Evolutionary conservation across 129 eudicot species (phyloP).

Genomic region (Saussurea involucrata): DNA sequence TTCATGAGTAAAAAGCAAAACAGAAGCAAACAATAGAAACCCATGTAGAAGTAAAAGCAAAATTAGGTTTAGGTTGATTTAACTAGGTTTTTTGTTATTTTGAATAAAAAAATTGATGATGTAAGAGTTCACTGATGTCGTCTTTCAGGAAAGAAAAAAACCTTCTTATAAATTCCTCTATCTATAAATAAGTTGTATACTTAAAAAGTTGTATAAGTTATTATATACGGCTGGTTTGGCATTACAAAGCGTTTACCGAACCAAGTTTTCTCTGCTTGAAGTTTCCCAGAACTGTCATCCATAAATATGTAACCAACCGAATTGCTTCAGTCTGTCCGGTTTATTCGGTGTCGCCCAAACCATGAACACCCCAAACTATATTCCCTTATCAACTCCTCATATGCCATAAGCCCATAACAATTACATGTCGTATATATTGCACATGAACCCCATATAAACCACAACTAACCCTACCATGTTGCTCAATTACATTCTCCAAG

Average conservation of each 20-base stretch:
- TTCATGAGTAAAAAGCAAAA: neutral
- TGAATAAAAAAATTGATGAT: neutral
- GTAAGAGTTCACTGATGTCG: neutral
- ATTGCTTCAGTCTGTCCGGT: neutral
- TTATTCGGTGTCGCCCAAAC: neutral
- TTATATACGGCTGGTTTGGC: neutral
- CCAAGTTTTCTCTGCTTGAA: neutral
- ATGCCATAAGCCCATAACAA: neutral
- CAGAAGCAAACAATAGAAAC: neutral
- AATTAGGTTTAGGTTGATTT: neutral
- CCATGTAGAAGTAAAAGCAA: neutral
- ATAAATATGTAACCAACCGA: neutral
- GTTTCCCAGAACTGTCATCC: neutral
- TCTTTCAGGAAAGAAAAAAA: neutral
- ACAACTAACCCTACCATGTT: neutral
- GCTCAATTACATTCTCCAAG: neutral
- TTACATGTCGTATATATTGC: neutral
- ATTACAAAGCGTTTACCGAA: neutral
- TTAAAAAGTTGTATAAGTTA: neutral
- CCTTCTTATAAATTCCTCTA: neutral
- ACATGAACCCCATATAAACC: neutral
- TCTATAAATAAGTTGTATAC: neutral
- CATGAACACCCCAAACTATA: neutral
- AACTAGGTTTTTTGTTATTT: neutral
- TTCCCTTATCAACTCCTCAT: neutral